Evolutionary conservation across 352 stramenopile genomes (phyloP), one percentile per base, ranked within the genome.

Genomic region (Phytophthora cactorum): DNA sequence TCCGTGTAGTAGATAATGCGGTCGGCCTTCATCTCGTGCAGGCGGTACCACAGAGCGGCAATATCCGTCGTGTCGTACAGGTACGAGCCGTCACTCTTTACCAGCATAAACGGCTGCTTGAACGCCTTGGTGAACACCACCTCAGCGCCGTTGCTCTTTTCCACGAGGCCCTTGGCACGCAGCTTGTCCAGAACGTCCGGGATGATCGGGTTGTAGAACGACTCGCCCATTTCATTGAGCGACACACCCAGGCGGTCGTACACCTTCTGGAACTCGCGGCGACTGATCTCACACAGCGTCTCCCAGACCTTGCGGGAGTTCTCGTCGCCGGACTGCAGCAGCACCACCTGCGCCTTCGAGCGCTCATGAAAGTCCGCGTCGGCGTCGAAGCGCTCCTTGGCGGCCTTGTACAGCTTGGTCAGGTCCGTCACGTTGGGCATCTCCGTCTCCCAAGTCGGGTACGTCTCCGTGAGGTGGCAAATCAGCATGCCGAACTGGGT

Each of bases 401-500:
- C 88, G 27, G 83, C 85, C 86, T 96, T 94, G 82, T 96, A 93
- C 49, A 93, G 70, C 72, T 88, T 77, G 17, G 97, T 99, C 53
- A 99, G 82, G 78, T 99, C 97, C 22, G 84, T 95, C 74, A 99
- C 99, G 70, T 99, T 97, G 14, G 97, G 96, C 67, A 97, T 76
- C 90, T 95, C 71, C 47, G 84, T 71, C 70, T 97, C 83, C 88
- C 82, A 98, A 81, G 79, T 97, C 74, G 59, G 98, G 81, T 98
- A 99, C 66, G 96, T 96, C 70, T 99, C 97, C 57, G 98, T 98
- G 50, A 99, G 85, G 79, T 99, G 98, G 73, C 98, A 97, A 78
- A 99, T 99, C 11, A 99, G 88, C 98, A 99, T 99, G 45, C 98
- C 98, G 71, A 99, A 99, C 79, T 99, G 98, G 12, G 88, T 94